phyloP scores from a whole-genome alignment of 768 basidiomycete genomes.

The Kwoniella mangroviensis region DNA sequence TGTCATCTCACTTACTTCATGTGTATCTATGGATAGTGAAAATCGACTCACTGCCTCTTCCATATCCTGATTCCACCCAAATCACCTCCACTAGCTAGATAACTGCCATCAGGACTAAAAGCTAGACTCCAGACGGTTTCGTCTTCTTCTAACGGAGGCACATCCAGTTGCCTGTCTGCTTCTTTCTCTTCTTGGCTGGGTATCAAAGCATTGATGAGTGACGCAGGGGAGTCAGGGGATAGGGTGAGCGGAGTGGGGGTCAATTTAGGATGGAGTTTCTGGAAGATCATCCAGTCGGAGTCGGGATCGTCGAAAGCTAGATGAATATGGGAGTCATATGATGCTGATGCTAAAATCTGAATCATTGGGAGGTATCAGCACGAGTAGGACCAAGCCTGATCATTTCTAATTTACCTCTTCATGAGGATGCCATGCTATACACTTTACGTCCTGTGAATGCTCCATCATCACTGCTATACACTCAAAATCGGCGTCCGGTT shows the following conservation, averaged over 20 bases:
- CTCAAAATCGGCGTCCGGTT: slow-evolving; percentile 90
- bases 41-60: slow-evolving; percentile 63
- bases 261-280: slow-evolving; percentile 65
- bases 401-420: slow-evolving; percentile 72
- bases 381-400: neutral
- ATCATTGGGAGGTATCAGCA: neutral
- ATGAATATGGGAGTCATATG: slow-evolving; percentile 95
- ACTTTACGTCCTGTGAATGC: slow-evolving; percentile 95
- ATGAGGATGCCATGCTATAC: slow-evolving; percentile 88
- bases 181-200: slow-evolving; percentile 29
- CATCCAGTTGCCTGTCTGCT: slow-evolving; percentile 31
- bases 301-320: slow-evolving; percentile 90
- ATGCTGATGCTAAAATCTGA: slow-evolving; percentile 92
- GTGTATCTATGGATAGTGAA: neutral
- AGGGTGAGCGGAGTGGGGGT: slow-evolving; percentile 36
- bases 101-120: slow-evolving; percentile 75
- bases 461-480: slow-evolving; percentile 96
- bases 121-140: slow-evolving; percentile 88
- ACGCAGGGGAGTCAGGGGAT: slow-evolving; percentile 12
- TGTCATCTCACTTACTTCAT: neutral
- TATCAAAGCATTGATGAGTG: slow-evolving; percentile 24
- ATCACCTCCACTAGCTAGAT: slow-evolving; percentile 85
- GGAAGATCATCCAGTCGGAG: slow-evolving; percentile 90
- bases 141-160: slow-evolving; percentile 55
- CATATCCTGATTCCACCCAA: slow-evolving; percentile 83